Conservation (phyloP, 176 grass and related monocot genomes). For the Bromus sterilis region DNA sequence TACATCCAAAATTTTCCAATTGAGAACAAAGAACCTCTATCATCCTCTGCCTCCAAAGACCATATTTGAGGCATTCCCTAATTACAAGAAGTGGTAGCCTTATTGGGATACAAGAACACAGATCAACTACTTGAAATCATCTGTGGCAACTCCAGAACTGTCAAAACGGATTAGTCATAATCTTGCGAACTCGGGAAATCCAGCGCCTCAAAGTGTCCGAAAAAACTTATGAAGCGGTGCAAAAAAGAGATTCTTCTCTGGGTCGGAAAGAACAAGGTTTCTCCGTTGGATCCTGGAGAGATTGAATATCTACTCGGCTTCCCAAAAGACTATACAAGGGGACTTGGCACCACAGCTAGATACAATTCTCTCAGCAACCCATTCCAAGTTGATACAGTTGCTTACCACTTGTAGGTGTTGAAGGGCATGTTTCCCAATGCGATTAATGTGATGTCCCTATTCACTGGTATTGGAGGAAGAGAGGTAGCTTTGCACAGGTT, state of each 20-base stretch:
- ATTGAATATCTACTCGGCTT: constrained; percentile 71
- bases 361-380: constrained; percentile 64
- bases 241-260: constrained; percentile 68
- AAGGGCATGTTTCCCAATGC: no score
- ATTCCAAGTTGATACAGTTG: constrained; percentile 81
- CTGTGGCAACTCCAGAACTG: constrained; percentile 32
- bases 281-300: constrained; percentile 69
- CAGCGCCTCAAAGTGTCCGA: constrained; percentile 31
- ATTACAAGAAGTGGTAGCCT: constrained; percentile 51
- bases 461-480: no score
- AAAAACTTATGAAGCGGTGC: constrained; percentile 49
- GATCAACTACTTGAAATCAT: constrained; percentile 80
- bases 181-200: constrained; percentile 9
- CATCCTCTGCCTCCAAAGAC: constrained; percentile 51
- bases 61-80: constrained; percentile 54
- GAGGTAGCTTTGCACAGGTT: no score
- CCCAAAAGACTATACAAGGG: constrained; percentile 66
- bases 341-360: constrained; percentile 44
- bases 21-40: constrained; percentile 39
- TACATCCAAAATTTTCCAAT: constrained; percentile 76
- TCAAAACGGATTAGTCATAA: constrained; percentile 23
- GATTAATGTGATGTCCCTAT: no score
- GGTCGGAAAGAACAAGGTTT: constrained; percentile 70
- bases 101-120: constrained; percentile 65
- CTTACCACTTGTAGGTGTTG: constrained; percentile 57